Conservation (phyloP, 176 grass and related monocot species). For the Musa itinerans region DNA sequence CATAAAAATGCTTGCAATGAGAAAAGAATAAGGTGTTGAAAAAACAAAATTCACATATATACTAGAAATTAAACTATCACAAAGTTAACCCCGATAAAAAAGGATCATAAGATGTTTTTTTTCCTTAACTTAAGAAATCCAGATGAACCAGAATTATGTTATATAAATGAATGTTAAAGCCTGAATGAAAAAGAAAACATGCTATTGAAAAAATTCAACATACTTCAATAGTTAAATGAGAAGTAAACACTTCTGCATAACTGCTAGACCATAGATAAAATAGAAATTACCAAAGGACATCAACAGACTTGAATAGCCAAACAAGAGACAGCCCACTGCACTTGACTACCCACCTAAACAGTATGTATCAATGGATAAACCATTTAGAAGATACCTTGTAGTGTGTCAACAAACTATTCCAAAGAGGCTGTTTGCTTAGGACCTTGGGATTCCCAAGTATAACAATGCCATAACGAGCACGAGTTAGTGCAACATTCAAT, state of each 20-base stretch:
- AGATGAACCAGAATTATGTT: too few species aligned
- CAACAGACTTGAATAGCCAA: not conserved
- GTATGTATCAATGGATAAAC: not conserved
- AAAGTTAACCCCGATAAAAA: not conserved
- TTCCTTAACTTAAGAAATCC: too few species aligned
- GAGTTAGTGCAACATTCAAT: slow-evolving; percentile 97
- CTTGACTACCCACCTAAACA: not conserved
- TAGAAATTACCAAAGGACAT: not conserved
- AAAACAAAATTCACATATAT: too few species aligned
- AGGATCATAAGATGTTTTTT: not conserved
- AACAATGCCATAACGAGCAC: slow-evolving; percentile 95
- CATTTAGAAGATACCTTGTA: slow-evolving; percentile 61
- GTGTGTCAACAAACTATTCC: slow-evolving; percentile 99
- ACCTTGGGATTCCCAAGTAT: slow-evolving; percentile 99
- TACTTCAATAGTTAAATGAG: not conserved
- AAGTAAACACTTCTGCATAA: not conserved
- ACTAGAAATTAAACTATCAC: too few species aligned
- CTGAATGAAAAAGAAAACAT: not conserved
- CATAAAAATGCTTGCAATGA: too few species aligned
- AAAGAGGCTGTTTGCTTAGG: slow-evolving; percentile 95
- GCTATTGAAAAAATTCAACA: not conserved
- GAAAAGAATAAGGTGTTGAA: too few species aligned
- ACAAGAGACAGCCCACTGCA: not conserved
- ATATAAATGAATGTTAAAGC: too few species aligned
- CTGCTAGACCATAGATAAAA: not conserved